These are phyloP conservation scores for Liriodendron chinense DNA, from an alignment of 164 flowering plant species.

Conservation along the genomic window DNA sequence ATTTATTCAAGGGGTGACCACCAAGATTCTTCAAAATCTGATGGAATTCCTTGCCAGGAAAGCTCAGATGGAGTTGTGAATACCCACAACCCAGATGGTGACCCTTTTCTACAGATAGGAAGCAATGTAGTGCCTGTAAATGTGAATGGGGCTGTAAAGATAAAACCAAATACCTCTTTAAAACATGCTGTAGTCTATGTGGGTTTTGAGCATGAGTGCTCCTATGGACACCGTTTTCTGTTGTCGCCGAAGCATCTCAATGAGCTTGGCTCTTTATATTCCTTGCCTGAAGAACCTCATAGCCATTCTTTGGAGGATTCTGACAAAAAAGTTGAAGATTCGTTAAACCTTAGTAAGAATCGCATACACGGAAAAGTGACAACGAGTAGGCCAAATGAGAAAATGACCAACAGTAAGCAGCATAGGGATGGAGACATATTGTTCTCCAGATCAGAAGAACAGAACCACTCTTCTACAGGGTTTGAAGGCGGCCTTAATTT, in stretches of 20 bases:
- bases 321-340: constrained; percentile 24
- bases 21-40: constrained; percentile 33
- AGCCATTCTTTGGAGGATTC: constrained; percentile 25
- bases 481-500: constrained; percentile 34
- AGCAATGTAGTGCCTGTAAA: constrained; percentile 57
- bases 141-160: constrained; percentile 31
- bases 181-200: constrained; percentile 55
- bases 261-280: constrained; percentile 48
- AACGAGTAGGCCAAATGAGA: constrained; percentile 32
- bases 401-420: constrained; percentile 23
- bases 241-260: constrained; percentile 61
- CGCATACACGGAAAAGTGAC: constrained; percentile 37
- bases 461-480: constrained; percentile 21
- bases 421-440: constrained; percentile 18
- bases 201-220: constrained; percentile 95
- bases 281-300: constrained; percentile 42
- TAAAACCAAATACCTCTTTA: constrained; percentile 26
- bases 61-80: constrained; percentile 13
- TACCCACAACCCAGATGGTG: constrained; percentile 23
- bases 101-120: constrained; percentile 57
- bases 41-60: constrained; percentile 28
- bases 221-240: constrained; percentile 86
- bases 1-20: constrained; percentile 16
- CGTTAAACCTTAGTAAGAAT: constrained; percentile 33
- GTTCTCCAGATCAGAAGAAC: constrained; percentile 27